These are phyloP conservation scores for Ophiosphaerella korrae DNA, from an alignment of 2,329 filamentous ascomycete genomes.

Conservation along the genomic window DNA sequence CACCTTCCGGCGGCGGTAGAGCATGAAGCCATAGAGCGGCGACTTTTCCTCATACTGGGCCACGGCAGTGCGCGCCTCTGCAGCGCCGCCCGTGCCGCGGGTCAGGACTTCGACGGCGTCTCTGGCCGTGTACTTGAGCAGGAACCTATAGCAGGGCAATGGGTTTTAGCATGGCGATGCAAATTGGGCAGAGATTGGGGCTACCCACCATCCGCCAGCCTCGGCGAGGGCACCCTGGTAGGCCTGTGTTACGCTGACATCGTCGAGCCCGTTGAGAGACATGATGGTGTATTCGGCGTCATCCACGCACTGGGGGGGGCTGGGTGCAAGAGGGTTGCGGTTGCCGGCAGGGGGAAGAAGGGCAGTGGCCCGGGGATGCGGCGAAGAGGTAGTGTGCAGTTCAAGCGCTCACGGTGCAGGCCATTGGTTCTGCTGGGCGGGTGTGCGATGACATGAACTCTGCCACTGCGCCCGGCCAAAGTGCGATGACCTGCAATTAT, in stretches of 20 bases:
- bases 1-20: conserved; percentile 87
- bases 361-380: neutral
- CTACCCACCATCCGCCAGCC: conserved; percentile 86
- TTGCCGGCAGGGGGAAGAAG: conserved; percentile 8
- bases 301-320: conserved; percentile 6
- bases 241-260: conserved; percentile 78
- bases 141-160: conserved; percentile 68
- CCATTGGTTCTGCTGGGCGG: conserved; percentile 13
- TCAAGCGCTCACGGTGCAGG: conserved; percentile 14
- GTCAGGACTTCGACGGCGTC: conserved; percentile 83
- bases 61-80: conserved; percentile 80
- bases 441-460: conserved; percentile 4
- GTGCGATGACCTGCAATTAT: neutral
- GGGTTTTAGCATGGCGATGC: conserved; percentile 27
- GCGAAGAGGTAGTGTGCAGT: conserved; percentile 1
- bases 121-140: conserved; percentile 87
- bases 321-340: neutral
- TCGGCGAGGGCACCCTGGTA: conserved; percentile 80
- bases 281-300: conserved; percentile 55
- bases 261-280: conserved; percentile 96
- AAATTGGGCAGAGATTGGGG: conserved; percentile 5
- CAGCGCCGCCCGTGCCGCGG: conserved; percentile 79
- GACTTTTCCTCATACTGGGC: conserved; percentile 80
- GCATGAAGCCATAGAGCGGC: conserved; percentile 88
- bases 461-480: conserved; percentile 11